Evolutionary conservation across 805 yeast species (phyloP).

Genomic region (Ogataea chonburiensis): DNA sequence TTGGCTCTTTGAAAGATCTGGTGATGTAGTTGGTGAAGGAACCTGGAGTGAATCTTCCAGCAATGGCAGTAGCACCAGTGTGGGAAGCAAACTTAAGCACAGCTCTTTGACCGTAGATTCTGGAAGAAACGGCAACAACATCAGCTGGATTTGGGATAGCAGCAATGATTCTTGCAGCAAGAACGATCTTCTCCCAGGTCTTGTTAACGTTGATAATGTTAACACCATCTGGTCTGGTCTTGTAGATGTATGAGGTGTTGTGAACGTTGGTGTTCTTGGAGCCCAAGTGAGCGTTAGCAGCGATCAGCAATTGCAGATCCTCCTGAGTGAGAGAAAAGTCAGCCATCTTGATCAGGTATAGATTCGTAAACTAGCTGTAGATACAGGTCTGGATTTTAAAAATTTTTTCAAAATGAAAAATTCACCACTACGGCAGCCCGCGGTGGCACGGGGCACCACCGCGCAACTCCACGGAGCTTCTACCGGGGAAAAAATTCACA

Average conservation of each 20-base stretch:
- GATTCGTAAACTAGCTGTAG: constrained; percentile 12
- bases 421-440: constrained; percentile 12
- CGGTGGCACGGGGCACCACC: constrained; percentile 1
- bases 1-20: constrained; percentile 99
- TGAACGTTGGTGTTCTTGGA: constrained; percentile 99
- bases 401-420: constrained; percentile 19
- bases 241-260: constrained; percentile 95
- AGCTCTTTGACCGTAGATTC: constrained; percentile 99
- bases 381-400: constrained; percentile 18
- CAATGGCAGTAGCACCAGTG: constrained; percentile 99
- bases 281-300: constrained; percentile 99
- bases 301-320: constrained; percentile 98
- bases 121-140: constrained; percentile 97
- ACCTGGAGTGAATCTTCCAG: constrained; percentile 99
- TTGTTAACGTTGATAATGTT: constrained; percentile 97
- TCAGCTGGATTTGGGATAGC: constrained; percentile 98
- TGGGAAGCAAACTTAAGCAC: constrained; percentile 99
- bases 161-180: constrained; percentile 99
- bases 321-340: constrained; percentile 68
- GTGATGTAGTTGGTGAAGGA: constrained; percentile 99
- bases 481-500: constrained; percentile 7
- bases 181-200: constrained; percentile 99
- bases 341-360: constrained; percentile 32
- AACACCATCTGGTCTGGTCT: constrained; percentile 99
- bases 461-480: constrained; percentile 2